Base-by-base conservation (phyloP, 2,329 filamentous ascomycete species). In the Ceratocystis variospora region DNA sequence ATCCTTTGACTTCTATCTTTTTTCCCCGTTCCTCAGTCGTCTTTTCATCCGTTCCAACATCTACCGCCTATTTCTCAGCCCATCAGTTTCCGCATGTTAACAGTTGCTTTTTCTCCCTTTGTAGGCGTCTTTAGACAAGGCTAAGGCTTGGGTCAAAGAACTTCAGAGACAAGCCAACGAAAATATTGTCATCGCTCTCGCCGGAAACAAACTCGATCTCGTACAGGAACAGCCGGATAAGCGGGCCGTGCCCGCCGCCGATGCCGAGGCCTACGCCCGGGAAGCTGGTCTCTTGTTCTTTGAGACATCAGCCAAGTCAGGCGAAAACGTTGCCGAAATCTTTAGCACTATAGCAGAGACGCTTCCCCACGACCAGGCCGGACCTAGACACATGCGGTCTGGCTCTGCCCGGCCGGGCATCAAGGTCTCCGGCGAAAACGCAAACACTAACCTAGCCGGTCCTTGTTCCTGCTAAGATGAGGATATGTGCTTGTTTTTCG, bases 281-380 rank as follows among this genome's bases (percentile, higher is more conserved):
- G 94, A 99, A 78, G 91, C 93, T 63, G 90, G 90, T 53, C 84
- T 99, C 5, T 83, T 99, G 65, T 99, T 99, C 82, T 99, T 99
- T 76, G 94, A 99, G 77, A 99, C 94, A 2, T 96, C 92, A 10
- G 94, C 94, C 70, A 99, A 99, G 82, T 96, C 93, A 46, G 88
- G 91, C 67, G 91, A 96, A 78, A 99, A 99, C 72, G 94, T 99
- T 66, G 85, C 87, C 73, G 94, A 97, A 72, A 82, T 99, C 64
- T 99, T 99, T 78, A 96, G 93, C 53, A 91, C 91, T 67, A 97
- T 99, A 74, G 94, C 94, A 69, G 96, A 93, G 87, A 97, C 96
- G 79, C 82, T 99, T 70, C 94, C 94, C 41, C 86, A 97, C 71
- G 94, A 99, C 74, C 94, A 97, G 77, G 92, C 87, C 63, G 93